phyloP scores from a whole-genome alignment of 2,329 filamentous ascomycete species.

The Clathrospora elynae region DNA sequence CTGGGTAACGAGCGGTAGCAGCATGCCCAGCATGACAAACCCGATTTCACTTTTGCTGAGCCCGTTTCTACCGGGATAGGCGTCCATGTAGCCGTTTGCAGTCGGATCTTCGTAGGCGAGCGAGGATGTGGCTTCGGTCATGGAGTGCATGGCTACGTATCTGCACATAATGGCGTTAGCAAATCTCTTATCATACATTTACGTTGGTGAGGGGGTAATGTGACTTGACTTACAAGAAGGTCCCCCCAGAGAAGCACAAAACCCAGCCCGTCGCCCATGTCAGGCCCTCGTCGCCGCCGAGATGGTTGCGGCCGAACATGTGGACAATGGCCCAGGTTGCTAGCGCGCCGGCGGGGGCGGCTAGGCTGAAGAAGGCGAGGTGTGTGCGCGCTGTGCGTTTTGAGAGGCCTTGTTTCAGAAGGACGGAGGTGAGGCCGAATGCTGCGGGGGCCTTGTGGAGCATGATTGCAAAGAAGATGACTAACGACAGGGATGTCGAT shows the following conservation, averaged over 20 bases:
- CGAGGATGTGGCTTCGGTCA: conserved; percentile 72
- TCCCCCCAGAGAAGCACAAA: conserved; percentile 92
- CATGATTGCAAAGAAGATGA: conserved; percentile 97
- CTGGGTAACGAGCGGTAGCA: conserved; percentile 76
- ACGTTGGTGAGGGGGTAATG: too few relatives aligned
- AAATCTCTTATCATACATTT: too few relatives aligned
- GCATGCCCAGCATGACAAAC: conserved; percentile 72
- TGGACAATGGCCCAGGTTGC: conserved; percentile 81
- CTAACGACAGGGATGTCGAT: conserved; percentile 74
- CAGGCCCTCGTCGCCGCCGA: conserved; percentile 63
- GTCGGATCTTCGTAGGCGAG: conserved; percentile 43
- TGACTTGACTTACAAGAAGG: conserved; percentile 75
- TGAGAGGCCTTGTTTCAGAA: conserved; percentile 87
- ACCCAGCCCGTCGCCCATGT: conserved; percentile 92
- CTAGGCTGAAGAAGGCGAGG: conserved; percentile 87
- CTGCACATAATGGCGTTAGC: conserved; percentile 52
- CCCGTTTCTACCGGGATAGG: conserved; percentile 57
- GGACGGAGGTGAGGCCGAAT: conserved; percentile 87
- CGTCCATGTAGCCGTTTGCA: conserved; percentile 59
- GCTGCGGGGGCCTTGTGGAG: conserved; percentile 95
- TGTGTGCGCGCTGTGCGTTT: conserved; percentile 85
- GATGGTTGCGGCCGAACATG: conserved; percentile 68
- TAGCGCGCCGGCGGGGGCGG: conserved; percentile 84
- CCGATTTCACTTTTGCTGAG: conserved; percentile 62
- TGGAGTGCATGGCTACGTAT: conserved; percentile 98